Conservation (phyloP, 2,329 filamentous ascomycete species). For the Trichoderma asperellum region DNA sequence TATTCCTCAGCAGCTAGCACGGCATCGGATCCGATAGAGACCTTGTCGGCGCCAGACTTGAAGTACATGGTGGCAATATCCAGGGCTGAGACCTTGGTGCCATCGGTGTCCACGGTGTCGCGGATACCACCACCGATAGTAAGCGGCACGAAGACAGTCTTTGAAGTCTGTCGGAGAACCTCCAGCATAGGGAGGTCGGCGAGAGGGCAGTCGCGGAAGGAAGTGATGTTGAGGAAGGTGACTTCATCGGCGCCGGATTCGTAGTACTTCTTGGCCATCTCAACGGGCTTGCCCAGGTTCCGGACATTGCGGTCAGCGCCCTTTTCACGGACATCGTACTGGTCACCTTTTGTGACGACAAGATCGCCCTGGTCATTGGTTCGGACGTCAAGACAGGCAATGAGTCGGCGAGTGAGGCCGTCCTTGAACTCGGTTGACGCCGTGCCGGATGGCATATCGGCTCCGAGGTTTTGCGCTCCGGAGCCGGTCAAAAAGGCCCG, state of each 20-base stretch:
- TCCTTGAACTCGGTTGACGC: slow-evolving; percentile 47
- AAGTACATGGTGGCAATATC: slow-evolving; percentile 98
- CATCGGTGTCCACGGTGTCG: slow-evolving; percentile 88
- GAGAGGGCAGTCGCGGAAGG: slow-evolving; percentile 91
- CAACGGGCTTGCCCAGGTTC: slow-evolving; percentile 95
- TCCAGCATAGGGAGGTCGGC: slow-evolving; percentile 96
- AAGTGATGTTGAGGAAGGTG: slow-evolving; percentile 97
- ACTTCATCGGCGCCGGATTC: slow-evolving; percentile 96
- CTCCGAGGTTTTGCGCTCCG: slow-evolving; percentile 55
- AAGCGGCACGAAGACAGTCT: slow-evolving; percentile 92
- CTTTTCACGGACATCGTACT: slow-evolving; percentile 98
- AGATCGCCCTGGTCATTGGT: slow-evolving; percentile 93
- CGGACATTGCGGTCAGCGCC: slow-evolving; percentile 67
- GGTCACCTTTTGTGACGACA: slow-evolving; percentile 97
- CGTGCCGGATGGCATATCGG: slow-evolving; percentile 29
- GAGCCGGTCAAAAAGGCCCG: slow-evolving; percentile 83
- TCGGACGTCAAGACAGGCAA: slow-evolving; percentile 94
- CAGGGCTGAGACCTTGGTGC: slow-evolving; percentile 82
- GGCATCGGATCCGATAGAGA: slow-evolving; percentile 94
- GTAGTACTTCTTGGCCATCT: slow-evolving; percentile 93
- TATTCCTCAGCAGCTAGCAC: slow-evolving; percentile 93
- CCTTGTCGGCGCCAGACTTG: slow-evolving; percentile 94
- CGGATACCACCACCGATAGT: slow-evolving; percentile 95
- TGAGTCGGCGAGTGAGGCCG: slow-evolving; percentile 88
- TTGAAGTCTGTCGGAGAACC: slow-evolving; percentile 80